Percentiles rank a stretch among this genome's conserved stretches.
These are phyloP conservation scores for Bolboschoenoplectus hybrid DNA, from an alignment of 202 grass and related monocot genomes.

Conservation along the genomic window DNA sequence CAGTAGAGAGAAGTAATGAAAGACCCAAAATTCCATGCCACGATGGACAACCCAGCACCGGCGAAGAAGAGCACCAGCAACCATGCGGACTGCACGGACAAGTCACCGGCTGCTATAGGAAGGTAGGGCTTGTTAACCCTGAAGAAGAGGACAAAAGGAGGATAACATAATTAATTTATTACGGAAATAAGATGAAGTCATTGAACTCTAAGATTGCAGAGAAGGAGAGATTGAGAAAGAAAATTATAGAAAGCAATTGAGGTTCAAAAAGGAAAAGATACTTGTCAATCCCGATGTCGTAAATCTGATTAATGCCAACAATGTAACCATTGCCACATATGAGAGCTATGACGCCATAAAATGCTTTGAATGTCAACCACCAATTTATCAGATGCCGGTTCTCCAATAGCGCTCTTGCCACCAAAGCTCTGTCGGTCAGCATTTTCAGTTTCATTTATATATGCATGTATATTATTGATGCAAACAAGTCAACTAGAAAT, in stretches of 20 bases:
- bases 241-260: not conserved
- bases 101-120: constrained; percentile 88
- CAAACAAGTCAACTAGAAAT: not conserved
- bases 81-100: constrained; percentile 89
- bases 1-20: constrained; percentile 96
- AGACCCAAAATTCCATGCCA: constrained; percentile 73
- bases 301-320: constrained; percentile 97
- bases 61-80: constrained; percentile 75
- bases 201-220: not conserved
- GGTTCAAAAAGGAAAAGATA: constrained; percentile 43
- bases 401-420: constrained; percentile 88
- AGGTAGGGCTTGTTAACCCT: constrained; percentile 99
- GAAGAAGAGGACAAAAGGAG: not conserved
- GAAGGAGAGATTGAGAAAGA: not conserved
- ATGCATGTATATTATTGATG: not conserved
- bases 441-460: not conserved
- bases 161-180: not conserved
- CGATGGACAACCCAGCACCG: constrained; percentile 68
- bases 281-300: constrained; percentile 96
- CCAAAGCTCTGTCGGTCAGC: constrained; percentile 63
- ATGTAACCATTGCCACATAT: constrained; percentile 93
- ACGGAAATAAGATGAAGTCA: not conserved
- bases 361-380: constrained; percentile 78
- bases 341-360: constrained; percentile 66
- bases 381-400: constrained; percentile 81